phyloP scores from a whole-genome alignment of 2,329 filamentous ascomycete species.

The Paraphoma chrysanthemicola region DNA sequence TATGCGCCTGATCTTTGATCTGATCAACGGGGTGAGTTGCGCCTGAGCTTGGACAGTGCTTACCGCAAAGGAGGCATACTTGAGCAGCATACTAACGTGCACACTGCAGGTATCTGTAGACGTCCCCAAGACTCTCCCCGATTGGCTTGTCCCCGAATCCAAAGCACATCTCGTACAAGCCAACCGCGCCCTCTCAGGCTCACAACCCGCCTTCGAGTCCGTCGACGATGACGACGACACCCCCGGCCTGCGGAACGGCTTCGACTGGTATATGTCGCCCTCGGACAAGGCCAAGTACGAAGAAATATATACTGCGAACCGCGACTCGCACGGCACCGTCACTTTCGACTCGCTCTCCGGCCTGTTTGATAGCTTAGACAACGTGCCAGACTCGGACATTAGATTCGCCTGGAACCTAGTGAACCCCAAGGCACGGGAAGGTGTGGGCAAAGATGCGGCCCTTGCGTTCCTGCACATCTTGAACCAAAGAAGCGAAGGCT shows the following conservation, averaged over 20 bases:
- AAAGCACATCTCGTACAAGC: conserved; percentile 53
- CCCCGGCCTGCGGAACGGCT: conserved; percentile 88
- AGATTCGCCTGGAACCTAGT: conserved; percentile 96
- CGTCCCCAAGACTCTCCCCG: conserved; percentile 84
- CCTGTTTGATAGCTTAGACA: conserved; percentile 75
- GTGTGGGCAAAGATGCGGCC: conserved; percentile 92
- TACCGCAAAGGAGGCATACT: not conserved
- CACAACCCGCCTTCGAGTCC: conserved; percentile 82
- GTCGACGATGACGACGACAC: conserved; percentile 81
- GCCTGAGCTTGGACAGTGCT: not conserved
- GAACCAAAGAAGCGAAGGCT: conserved; percentile 94
- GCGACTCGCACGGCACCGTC: conserved; percentile 81
- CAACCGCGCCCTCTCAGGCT: conserved; percentile 67
- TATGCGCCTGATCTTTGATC: conserved; percentile 96
- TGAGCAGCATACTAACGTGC: not conserved
- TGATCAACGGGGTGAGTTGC: conserved; percentile 82
- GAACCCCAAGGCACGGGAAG: conserved; percentile 82
- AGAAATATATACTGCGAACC: conserved; percentile 93
- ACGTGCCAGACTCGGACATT: conserved; percentile 78
- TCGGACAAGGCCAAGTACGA: conserved; percentile 92
- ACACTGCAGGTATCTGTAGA: conserved; percentile 73
- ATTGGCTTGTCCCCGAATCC: conserved; percentile 96
- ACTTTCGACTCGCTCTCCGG: conserved; percentile 79
- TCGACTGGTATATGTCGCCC: conserved; percentile 99
- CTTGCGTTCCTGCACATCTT: conserved; percentile 96